Conservation (phyloP, 495 filamentous ascomycete genomes). For the Penicillium herquei region DNA sequence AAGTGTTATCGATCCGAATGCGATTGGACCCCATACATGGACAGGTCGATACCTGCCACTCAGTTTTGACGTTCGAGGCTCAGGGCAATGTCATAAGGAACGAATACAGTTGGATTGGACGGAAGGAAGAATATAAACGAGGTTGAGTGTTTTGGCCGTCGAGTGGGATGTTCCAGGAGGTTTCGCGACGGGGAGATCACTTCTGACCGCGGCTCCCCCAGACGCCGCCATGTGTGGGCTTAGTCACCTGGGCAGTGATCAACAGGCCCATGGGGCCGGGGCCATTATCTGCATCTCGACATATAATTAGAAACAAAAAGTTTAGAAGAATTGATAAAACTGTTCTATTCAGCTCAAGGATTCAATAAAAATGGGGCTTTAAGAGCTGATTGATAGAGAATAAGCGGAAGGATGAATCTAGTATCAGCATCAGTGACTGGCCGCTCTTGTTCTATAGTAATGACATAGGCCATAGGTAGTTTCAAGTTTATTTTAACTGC, state of each 20-base stretch:
- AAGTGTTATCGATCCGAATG: slow-evolving; percentile 21
- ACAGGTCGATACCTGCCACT: slow-evolving; percentile 25
- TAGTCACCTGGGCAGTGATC: slow-evolving; percentile 14
- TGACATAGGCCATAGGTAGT: no score
- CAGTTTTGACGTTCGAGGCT: slow-evolving; percentile 10
- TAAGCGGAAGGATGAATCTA: no score
- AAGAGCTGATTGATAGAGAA: no score
- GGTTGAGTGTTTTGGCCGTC: neutral
- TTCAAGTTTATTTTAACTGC: no score
- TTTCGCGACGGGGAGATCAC: slow-evolving; percentile 6
- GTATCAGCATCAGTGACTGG: no score
- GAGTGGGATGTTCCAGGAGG: neutral
- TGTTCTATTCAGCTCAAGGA: no score
- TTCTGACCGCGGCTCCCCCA: slow-evolving; percentile 21
- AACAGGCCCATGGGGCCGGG: neutral
- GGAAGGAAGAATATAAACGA: neutral
- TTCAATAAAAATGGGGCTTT: no score
- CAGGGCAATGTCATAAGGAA: slow-evolving; percentile 26
- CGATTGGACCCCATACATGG: slow-evolving; percentile 26
- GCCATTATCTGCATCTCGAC: neutral
- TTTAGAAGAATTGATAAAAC: no score
- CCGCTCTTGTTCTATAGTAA: no score
- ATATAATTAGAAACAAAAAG: no score
- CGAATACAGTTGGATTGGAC: slow-evolving; percentile 21
- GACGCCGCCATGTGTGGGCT: slow-evolving; percentile 25